These are phyloP conservation scores for Aspergillus indologenus DNA, from an alignment of 495 filamentous ascomycete genomes.

Conservation along the genomic window DNA sequence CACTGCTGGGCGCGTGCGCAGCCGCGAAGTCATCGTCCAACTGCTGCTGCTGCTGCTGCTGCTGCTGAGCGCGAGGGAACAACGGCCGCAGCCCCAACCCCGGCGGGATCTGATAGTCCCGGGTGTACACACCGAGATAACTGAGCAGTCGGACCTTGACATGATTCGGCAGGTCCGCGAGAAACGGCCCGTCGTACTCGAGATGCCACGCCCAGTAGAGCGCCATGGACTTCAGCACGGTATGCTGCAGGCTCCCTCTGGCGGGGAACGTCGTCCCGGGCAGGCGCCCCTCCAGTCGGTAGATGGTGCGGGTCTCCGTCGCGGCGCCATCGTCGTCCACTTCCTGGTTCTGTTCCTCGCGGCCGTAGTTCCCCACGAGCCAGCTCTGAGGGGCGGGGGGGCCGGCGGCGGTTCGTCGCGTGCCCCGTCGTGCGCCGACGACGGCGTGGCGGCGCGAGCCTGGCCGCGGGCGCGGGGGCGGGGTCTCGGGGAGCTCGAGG, in stretches of 20 bases:
- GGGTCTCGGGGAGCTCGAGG: slow-evolving; percentile 67
- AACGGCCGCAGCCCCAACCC: slow-evolving; percentile 30
- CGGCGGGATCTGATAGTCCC: slow-evolving; percentile 23
- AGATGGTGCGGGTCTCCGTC: slow-evolving; percentile 19
- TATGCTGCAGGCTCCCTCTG: slow-evolving; percentile 53
- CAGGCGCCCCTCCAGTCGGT: slow-evolving; percentile 41
- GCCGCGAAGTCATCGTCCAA: slow-evolving; percentile 13
- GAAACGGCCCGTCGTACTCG: slow-evolving; percentile 62
- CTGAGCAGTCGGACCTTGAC: slow-evolving; percentile 60
- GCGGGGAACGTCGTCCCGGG: slow-evolving; percentile 44
- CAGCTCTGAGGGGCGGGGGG: slow-evolving; percentile 72
- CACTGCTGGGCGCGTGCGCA: slow-evolving; percentile 24
- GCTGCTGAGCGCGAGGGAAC: slow-evolving; percentile 17
- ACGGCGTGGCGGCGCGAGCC: slow-evolving; percentile 39
- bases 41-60: too few relatives aligned
- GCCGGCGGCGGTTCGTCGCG: slow-evolving; percentile 54
- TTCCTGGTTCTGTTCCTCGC: neutral
- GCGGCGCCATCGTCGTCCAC: slow-evolving; percentile 4
- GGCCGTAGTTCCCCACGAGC: slow-evolving; percentile 38
- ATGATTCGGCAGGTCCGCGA: slow-evolving; percentile 59
- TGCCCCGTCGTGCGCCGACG: slow-evolving; percentile 39
- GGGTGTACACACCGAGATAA: slow-evolving; percentile 57
- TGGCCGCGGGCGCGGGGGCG: slow-evolving; percentile 61
- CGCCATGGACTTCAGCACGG: slow-evolving; percentile 57
- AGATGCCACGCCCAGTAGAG: slow-evolving; percentile 67